These are phyloP conservation scores for Boletus rubroflammeus DNA, from an alignment of 768 basidiomycete species.

Conservation along the genomic window DNA sequence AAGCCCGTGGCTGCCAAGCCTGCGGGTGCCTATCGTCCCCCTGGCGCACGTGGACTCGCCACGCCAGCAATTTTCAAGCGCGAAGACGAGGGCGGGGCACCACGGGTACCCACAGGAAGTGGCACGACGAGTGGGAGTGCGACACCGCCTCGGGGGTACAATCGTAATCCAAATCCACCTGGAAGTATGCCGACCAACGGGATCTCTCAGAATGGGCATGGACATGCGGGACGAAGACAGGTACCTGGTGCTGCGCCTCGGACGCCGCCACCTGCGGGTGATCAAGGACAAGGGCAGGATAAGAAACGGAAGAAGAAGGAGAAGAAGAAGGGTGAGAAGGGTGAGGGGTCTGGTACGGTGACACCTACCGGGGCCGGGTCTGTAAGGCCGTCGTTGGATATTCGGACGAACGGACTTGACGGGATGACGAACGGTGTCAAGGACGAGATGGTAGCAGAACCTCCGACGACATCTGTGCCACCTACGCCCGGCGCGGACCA, in stretches of 20 bases:
- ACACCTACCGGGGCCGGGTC: slow-evolving; percentile 28
- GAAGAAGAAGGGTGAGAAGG: slow-evolving; percentile 48
- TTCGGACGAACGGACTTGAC: slow-evolving; percentile 29
- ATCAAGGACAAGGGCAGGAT: slow-evolving; percentile 29
- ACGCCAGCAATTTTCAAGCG: slow-evolving; percentile 89
- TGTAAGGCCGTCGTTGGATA: slow-evolving; percentile 35
- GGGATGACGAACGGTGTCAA: slow-evolving; percentile 16
- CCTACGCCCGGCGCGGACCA: slow-evolving; percentile 54
- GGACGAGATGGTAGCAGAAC: slow-evolving; percentile 4
- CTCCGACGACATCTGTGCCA: slow-evolving; percentile 35
- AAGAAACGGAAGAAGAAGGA: slow-evolving; percentile 52
- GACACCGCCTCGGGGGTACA: slow-evolving; percentile 62
- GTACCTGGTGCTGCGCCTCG: slow-evolving; percentile 73
- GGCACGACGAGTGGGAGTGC: slow-evolving; percentile 43
- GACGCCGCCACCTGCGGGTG: slow-evolving; percentile 44
- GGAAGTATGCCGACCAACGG: slow-evolving; percentile 43
- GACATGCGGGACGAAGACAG: slow-evolving; percentile 32
- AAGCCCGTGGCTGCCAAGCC: slow-evolving; percentile 62
- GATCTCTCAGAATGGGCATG: slow-evolving; percentile 27
- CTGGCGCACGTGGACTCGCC: slow-evolving; percentile 84
- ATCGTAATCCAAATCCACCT: slow-evolving; percentile 52
- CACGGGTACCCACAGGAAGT: slow-evolving; percentile 44
- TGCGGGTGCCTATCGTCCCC: slow-evolving; percentile 89
- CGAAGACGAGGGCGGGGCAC: slow-evolving; percentile 81
- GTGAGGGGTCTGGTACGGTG: slow-evolving; percentile 26